phyloP scores from a whole-genome alignment of 1,284 basidiomycete genomes.

The Anthracocystis panici-leucophaei region DNA sequence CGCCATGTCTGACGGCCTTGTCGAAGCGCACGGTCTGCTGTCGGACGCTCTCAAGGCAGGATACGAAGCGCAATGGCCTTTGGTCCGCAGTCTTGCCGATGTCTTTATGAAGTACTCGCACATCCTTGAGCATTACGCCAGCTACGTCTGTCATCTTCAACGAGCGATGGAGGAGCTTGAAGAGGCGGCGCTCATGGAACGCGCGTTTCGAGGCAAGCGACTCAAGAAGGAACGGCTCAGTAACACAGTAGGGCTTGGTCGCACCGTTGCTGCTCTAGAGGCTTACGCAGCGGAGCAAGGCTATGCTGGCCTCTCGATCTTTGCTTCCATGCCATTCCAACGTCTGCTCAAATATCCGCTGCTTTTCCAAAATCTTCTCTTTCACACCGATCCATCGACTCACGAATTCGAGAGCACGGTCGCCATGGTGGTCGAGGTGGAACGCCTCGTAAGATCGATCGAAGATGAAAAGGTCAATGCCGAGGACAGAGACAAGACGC shows the following conservation, averaged over 20 bases:
- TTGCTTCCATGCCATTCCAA: conserved; percentile 95
- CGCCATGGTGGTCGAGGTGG: conserved; percentile 95
- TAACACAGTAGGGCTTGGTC: conserved; percentile 58
- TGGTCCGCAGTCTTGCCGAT: conserved; percentile 62
- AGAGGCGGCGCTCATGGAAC: conserved; percentile 63
- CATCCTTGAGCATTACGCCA: conserved; percentile 57
- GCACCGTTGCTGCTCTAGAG: conserved; percentile 75
- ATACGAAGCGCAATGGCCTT: conserved; percentile 65
- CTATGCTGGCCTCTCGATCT: conserved; percentile 92
- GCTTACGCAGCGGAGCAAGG: conserved; percentile 83
- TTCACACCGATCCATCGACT: conserved; percentile 90
- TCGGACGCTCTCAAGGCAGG: conserved; percentile 59
- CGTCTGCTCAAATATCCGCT: conserved; percentile 95
- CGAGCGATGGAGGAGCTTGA: conserved; percentile 60
- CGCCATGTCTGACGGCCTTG: conserved; percentile 53
- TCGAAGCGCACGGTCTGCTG: conserved; percentile 54
- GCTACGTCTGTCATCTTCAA: conserved; percentile 61
- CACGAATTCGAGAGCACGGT: conserved; percentile 96
- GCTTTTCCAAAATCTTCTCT: conserved; percentile 88
- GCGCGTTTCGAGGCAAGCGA: conserved; percentile 61
- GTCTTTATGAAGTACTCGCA: conserved; percentile 57
- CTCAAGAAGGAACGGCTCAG: conserved; percentile 59
- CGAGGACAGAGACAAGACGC: conserved; percentile 92
- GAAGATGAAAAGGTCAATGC: conserved; percentile 97
- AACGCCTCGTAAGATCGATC: conserved; percentile 92